phyloP scores from a whole-genome alignment of 2,329 filamentous ascomycete species.

The Blastomyces emzantsi region DNA sequence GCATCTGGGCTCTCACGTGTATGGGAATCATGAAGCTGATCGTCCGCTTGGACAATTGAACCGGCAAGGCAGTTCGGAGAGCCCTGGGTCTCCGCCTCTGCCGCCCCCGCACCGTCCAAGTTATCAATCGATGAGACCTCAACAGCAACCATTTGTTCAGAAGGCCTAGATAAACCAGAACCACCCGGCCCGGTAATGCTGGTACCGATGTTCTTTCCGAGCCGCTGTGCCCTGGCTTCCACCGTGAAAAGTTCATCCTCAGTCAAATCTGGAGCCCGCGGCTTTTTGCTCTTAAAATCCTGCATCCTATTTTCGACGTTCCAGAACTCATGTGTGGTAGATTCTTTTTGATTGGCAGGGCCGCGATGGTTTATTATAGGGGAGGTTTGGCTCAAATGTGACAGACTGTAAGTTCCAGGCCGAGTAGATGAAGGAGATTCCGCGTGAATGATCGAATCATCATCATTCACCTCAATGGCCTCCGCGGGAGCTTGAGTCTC shows the following conservation, averaged over 20 bases:
- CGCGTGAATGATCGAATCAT: not conserved
- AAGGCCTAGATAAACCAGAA: not conserved
- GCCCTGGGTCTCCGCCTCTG: not conserved
- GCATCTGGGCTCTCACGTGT: conserved; percentile 33
- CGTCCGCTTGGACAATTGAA: conserved; percentile 8
- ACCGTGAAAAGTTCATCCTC: conserved; percentile 6
- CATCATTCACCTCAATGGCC: conserved; percentile 5
- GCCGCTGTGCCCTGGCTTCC: not conserved
- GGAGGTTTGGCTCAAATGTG: not conserved
- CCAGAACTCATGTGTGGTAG: conserved; percentile 4
- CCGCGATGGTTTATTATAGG: not conserved
- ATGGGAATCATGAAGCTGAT: conserved; percentile 3
- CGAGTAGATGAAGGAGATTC: not conserved
- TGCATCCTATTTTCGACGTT: conserved; percentile 1
- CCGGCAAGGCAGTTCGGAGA: not conserved
- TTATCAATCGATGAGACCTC: not conserved
- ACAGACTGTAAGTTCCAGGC: not conserved
- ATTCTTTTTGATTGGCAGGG: not conserved
- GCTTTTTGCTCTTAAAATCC: not conserved
- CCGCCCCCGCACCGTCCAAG: not conserved
- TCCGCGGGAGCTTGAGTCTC: not conserved
- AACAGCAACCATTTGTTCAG: not conserved
- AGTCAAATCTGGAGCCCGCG: not conserved
- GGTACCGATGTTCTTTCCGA: not conserved
- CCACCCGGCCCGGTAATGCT: not conserved